phyloP scores from a whole-genome alignment of 2,329 filamentous ascomycete genomes.

The Colletotrichum lentis region DNA sequence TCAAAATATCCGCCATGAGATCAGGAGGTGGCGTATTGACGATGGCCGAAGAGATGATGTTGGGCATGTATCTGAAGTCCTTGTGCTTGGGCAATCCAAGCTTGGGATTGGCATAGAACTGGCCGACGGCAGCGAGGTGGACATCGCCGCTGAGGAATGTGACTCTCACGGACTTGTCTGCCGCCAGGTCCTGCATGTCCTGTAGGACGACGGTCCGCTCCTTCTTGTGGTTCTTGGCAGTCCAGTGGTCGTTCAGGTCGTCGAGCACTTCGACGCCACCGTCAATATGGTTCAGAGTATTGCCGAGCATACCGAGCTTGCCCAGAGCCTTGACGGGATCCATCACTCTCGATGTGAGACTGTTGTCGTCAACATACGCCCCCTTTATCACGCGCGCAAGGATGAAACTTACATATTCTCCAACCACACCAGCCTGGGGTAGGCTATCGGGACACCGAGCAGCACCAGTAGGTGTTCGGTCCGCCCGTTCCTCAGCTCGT shows the following conservation, averaged over 20 bases:
- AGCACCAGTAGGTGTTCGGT: constrained; percentile 91
- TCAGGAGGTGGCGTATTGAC: constrained; percentile 90
- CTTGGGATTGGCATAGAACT: constrained; percentile 93
- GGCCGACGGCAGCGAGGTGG: constrained; percentile 88
- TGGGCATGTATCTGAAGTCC: constrained; percentile 97
- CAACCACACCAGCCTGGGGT: constrained; percentile 75
- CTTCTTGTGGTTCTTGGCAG: constrained; percentile 89
- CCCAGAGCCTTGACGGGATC: constrained; percentile 89
- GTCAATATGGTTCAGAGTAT: constrained; percentile 87
- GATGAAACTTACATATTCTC: constrained; percentile 68
- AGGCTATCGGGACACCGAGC: constrained; percentile 83
- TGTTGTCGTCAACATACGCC: constrained; percentile 51
- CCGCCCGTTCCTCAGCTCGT: constrained; percentile 82
- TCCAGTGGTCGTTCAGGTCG: constrained; percentile 97
- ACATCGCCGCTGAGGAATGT: constrained; percentile 95
- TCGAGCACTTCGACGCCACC: constrained; percentile 91
- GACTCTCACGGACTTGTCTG: constrained; percentile 88
- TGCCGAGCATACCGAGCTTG: constrained; percentile 80
- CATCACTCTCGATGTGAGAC: constrained; percentile 83
- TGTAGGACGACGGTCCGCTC: constrained; percentile 88
- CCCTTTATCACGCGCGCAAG: constrained; percentile 4
- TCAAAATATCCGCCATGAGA: constrained; percentile 87
- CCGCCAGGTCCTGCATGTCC: constrained; percentile 91
- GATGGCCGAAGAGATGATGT: constrained; percentile 92
- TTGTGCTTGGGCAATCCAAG: constrained; percentile 81